These are phyloP conservation scores for Hyphodiscus sp. DNA, from an alignment of 2,329 filamentous ascomycete genomes.

Conservation along the genomic window DNA sequence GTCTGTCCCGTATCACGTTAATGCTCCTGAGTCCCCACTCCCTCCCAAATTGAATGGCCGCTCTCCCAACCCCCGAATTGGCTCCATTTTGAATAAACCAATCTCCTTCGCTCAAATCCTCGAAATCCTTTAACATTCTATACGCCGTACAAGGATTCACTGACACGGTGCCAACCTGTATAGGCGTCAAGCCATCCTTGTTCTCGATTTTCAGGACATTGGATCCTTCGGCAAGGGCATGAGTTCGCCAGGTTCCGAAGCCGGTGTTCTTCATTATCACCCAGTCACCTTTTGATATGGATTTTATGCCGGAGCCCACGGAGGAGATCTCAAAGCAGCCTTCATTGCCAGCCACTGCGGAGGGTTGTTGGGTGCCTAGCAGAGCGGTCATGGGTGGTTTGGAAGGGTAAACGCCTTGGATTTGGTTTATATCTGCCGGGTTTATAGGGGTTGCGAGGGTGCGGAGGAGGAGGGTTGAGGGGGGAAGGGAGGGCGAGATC, in stretches of 20 bases:
- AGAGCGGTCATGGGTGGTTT: conserved; percentile 70
- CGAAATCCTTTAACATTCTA: conserved; percentile 83
- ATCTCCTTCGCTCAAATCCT: conserved; percentile 59
- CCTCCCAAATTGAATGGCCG: conserved; percentile 79
- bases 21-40: conserved; percentile 88
- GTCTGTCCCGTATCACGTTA: conserved; percentile 76
- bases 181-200: conserved; percentile 60
- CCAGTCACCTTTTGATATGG: conserved; percentile 75
- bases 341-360: conserved; percentile 82
- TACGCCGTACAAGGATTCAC: conserved; percentile 96
- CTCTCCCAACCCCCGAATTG: conserved; percentile 86
- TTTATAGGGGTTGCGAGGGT: conserved; percentile 91
- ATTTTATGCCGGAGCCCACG: conserved; percentile 46
- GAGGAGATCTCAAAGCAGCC: conserved; percentile 86
- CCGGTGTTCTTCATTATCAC: conserved; percentile 79
- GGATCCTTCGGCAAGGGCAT: conserved; percentile 60
- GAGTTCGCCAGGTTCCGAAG: conserved; percentile 93
- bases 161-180: conserved; percentile 80
- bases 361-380: conserved; percentile 70
- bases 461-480: conserved; percentile 66
- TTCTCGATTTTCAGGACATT: conserved; percentile 65
- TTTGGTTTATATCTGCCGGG: conserved; percentile 95
- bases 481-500: conserved; percentile 67
- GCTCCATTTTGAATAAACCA: conserved; percentile 98
- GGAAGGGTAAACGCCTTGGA: conserved; percentile 91